phyloP scores from a whole-genome alignment of 306 rosid genomes.

The Quercus cerris region DNA sequence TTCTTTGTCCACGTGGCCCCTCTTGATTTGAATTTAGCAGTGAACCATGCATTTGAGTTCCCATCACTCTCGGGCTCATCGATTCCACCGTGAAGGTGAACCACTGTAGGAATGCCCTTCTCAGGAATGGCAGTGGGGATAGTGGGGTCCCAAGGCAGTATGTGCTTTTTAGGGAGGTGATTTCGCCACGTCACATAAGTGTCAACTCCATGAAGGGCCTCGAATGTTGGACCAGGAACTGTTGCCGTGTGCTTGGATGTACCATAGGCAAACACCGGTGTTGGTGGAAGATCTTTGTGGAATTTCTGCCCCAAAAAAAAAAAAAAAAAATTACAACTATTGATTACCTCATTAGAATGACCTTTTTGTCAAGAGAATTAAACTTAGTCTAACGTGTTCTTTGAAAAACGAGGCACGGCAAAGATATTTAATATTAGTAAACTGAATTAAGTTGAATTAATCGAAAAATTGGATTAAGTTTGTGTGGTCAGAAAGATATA shows the following conservation, averaged over 20 bases:
- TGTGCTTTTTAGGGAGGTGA: constrained; percentile 42
- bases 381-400: no score
- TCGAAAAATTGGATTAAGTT: no score
- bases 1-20: constrained; percentile 34
- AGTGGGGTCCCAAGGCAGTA: constrained; percentile 52
- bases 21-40: constrained; percentile 13
- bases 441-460: no score
- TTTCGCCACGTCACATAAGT: constrained; percentile 46
- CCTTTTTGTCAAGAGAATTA: no score
- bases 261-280: constrained; percentile 51
- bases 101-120: constrained; percentile 45
- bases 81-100: constrained; percentile 50
- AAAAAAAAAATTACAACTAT: background rate
- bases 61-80: constrained; percentile 48
- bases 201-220: constrained; percentile 34
- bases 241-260: constrained; percentile 27
- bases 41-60: constrained; percentile 41
- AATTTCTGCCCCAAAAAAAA: constrained; percentile 37
- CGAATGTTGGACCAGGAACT: constrained; percentile 55
- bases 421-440: no score
- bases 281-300: constrained; percentile 46
- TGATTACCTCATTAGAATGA: no score
- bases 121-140: constrained; percentile 37
- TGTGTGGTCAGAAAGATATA: no score
- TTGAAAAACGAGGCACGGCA: no score